Evolutionary conservation across 1,139 yeast species (phyloP).

Genomic region (Kodamaea arcana): DNA sequence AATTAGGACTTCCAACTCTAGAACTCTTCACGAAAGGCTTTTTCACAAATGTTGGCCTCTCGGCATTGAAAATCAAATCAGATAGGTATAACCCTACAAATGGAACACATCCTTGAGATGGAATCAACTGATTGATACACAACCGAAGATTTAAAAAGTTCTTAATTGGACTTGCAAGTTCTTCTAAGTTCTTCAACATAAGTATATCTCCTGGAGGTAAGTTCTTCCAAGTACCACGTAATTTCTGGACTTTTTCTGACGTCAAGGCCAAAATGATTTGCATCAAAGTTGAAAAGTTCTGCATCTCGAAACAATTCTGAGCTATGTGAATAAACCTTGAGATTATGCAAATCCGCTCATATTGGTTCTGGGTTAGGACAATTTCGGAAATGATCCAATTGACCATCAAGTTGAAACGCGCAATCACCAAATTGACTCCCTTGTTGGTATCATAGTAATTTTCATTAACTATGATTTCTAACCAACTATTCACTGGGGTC

Average conservation of each 20-base stretch:
- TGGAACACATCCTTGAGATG: constrained; percentile 81
- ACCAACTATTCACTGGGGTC: constrained; percentile 81
- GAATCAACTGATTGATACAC: constrained; percentile 58
- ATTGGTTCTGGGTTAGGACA: constrained; percentile 56
- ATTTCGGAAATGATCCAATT: constrained; percentile 93
- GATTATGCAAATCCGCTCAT: constrained; percentile 62
- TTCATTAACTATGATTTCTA: constrained; percentile 65
- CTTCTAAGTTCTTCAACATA: constrained; percentile 62
- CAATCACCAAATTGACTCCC: constrained; percentile 81
- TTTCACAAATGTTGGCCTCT: constrained; percentile 50
- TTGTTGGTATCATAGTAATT: constrained; percentile 46
- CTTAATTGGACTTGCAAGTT: constrained; percentile 58
- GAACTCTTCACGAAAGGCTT: constrained; percentile 4
- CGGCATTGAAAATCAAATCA: constrained; percentile 78
- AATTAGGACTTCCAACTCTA: constrained; percentile 1
- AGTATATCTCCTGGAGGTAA: constrained; percentile 55
- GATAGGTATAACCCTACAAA: constrained; percentile 82
- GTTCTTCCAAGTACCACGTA: constrained; percentile 72
- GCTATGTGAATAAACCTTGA: constrained; percentile 85
- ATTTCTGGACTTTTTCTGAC: constrained; percentile 59
- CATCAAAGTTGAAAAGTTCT: constrained; percentile 83
- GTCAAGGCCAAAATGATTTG: constrained; percentile 81
- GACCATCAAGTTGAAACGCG: constrained; percentile 83
- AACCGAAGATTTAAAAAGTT: constrained; percentile 64
- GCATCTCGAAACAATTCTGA: constrained; percentile 62